Evolutionary conservation across 1,284 basidiomycete genomes (phyloP).

Genomic region (Veloboletus limbatus): DNA sequence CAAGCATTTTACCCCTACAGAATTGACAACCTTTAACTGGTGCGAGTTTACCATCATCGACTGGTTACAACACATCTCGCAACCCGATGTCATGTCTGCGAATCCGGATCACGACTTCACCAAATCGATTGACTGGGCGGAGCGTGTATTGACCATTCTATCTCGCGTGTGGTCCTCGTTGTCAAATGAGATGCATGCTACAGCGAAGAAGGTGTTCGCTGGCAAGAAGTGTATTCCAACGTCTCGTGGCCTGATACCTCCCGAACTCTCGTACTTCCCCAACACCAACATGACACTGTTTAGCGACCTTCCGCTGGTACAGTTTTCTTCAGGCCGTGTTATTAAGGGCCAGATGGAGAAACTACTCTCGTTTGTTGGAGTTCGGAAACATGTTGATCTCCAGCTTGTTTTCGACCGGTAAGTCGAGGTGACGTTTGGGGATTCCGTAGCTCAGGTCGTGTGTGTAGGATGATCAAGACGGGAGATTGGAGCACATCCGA

Average conservation of each 20-base stretch:
- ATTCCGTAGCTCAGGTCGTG: background rate
- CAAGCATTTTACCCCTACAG: conserved; percentile 56
- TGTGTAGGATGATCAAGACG: conserved; percentile 74
- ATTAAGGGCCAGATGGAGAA: conserved; percentile 80
- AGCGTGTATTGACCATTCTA: conserved; percentile 73
- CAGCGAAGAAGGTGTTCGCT: conserved; percentile 58
- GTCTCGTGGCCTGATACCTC: conserved; percentile 70
- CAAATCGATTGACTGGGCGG: conserved; percentile 73
- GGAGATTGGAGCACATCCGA: conserved; percentile 80
- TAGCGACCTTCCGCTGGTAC: conserved; percentile 82
- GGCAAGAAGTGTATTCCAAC: conserved; percentile 77
- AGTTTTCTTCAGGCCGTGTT: conserved; percentile 61
- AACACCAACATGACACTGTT: conserved; percentile 77
- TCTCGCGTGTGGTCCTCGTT: conserved; percentile 78
- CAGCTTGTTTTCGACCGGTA: conserved; percentile 85
- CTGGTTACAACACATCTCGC: conserved; percentile 74
- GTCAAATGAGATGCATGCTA: conserved; percentile 54
- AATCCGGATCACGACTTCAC: conserved; percentile 66
- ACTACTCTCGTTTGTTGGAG: conserved; percentile 76
- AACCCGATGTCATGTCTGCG: conserved; percentile 42
- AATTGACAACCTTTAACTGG: conserved; percentile 77
- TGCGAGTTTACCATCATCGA: conserved; percentile 73
- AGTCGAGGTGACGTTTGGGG: conserved; percentile 13
- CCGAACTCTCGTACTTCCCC: conserved; percentile 84
- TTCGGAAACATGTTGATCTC: conserved; percentile 89